Base-by-base conservation (phyloP, 176 grass and related monocot species). In the Oryza officinalis region DNA sequence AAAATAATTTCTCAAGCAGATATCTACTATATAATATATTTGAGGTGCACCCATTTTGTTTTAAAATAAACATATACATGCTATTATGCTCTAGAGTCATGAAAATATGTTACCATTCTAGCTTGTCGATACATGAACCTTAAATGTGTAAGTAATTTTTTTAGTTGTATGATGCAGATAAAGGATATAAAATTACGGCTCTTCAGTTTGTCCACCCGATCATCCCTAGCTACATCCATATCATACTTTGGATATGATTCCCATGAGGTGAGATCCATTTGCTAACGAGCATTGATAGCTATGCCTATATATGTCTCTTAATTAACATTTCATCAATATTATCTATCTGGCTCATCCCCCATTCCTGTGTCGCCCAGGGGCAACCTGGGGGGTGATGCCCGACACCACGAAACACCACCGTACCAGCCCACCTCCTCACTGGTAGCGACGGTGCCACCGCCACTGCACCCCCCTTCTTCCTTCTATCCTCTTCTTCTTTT, bases 381-480 rank as follows among this genome's bases (percentile, higher is more conserved):
- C 10, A 2, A 41, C 40, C 10, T 8, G 2, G 40, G 2, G 11
- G 9, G 40, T 10, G 38, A 40, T 2, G 10, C 40, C 10, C 0
- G 2, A 41, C 40, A 41, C 40, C 40, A 41, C 2, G 6, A 41
- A 41, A 41, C 40, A 41, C 40, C 1, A 41, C 40, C 10, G 10
- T 10, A 41, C 40, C 10, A 41, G 40, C 0, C 40, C 8, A 41
- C 40, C 40, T 41, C 40, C 0, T 41, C 1, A 2, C 0, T 10
- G 0, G 40, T 2, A 41, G 10, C 40, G 2, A 10, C 9, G 1
- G 0, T 10, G 2, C 1, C 1, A 4, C 38, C 38, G 1, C 1
- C 38, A 40, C 1, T 10, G 8, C 6, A n/a, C 40, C 10, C 9
- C 40, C 10, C 10, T 41, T 41, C 10, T 10, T 41, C 8, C 40